Evolutionary conservation across 2,329 filamentous ascomycete species (phyloP), one percentile per base, ranked within the genome.

Genomic region (Zasmidium cellare): DNA sequence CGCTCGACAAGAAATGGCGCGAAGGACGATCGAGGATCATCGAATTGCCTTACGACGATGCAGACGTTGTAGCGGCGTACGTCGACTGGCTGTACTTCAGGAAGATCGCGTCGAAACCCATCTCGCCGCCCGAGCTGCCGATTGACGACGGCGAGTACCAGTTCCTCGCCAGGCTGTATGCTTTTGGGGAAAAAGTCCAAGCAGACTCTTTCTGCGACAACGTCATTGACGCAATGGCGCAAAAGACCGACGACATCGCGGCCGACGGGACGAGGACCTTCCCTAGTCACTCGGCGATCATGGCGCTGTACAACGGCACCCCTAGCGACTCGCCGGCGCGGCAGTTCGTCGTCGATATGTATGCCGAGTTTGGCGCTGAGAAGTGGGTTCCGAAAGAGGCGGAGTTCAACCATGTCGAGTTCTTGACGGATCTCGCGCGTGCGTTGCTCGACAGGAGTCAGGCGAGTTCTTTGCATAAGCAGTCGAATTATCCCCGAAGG

Each of bases 381-480:
- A 53, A 57, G 9, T 76, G 54, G 64, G 70, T 44, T 35, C 59
- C 59, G 3, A 57, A 57, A 47, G 63, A 65, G 25, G 44, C 55
- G 7, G 62, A 59, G 19, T 46, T 48, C 28, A 61, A 57, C 28
- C 59, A 63, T 56, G 51, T 59, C 12, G 61, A 64, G 11, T 66
- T 64, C 19, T 19, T 64, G 52, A 56, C 57, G n/a, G 63, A 65
- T 49, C 31, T 65, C 18, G 56, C 59, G 47, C 50, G 54, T 18
- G 58, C 56, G 6, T 63, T 63, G 46, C 49, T 65, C 51, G 48
- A 52, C 3, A 46, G 51, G 22, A 58, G 53, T 16, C 52, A 51
- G 16, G 47, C 44, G 11, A 49, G 46, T n/a, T 56, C 55, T n/a
- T 38, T 52, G 14, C 58, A 65, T 22, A 61, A 59, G 56, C 60